These are phyloP conservation scores for Aureobasidium sp. DNA, from an alignment of 2,329 filamentous ascomycete species.

Conservation along the genomic window DNA sequence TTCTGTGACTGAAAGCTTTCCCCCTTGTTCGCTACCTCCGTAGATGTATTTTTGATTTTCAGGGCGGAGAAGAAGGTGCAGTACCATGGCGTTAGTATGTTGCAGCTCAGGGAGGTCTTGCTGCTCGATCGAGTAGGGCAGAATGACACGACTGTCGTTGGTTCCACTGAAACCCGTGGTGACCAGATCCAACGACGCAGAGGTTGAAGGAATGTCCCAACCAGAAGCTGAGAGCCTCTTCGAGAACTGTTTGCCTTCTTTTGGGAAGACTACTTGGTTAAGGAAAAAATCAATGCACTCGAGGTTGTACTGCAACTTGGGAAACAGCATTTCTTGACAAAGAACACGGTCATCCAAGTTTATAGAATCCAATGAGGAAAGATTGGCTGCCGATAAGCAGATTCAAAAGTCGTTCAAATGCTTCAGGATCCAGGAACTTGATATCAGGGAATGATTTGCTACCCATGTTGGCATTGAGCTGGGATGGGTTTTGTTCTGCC, in stretches of 20 bases:
- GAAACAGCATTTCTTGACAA: constrained; percentile 22
- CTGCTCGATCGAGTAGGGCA: constrained; percentile 57
- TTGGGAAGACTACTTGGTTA: constrained; percentile 58
- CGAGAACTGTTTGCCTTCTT: constrained; percentile 57
- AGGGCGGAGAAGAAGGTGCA: constrained; percentile 49
- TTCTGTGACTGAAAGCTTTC: neutral
- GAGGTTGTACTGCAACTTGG: constrained; percentile 46
- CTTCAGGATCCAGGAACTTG: constrained; percentile 45
- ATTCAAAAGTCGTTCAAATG: constrained; percentile 25
- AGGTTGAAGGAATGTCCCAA: constrained; percentile 58
- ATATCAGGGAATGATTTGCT: constrained; percentile 47
- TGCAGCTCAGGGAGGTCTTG: constrained; percentile 49
- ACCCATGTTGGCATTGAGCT: constrained; percentile 44
- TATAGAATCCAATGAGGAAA: constrained; percentile 21
- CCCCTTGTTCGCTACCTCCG: neutral
- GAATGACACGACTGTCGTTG: constrained; percentile 54
- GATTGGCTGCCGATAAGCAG: constrained; percentile 23
- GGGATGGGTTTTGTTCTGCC: constrained; percentile 33
- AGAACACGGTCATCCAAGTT: constrained; percentile 23
- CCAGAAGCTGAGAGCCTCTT: constrained; percentile 58
- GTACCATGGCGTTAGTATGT: constrained; percentile 61
- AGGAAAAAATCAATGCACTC: constrained; percentile 58
- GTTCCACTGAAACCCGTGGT: constrained; percentile 68
- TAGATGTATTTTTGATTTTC: constrained; percentile 40
- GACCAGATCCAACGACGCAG: constrained; percentile 20